These are phyloP conservation scores for Boletus edulis DNA, from an alignment of 768 basidiomycete genomes.

Conservation along the genomic window DNA sequence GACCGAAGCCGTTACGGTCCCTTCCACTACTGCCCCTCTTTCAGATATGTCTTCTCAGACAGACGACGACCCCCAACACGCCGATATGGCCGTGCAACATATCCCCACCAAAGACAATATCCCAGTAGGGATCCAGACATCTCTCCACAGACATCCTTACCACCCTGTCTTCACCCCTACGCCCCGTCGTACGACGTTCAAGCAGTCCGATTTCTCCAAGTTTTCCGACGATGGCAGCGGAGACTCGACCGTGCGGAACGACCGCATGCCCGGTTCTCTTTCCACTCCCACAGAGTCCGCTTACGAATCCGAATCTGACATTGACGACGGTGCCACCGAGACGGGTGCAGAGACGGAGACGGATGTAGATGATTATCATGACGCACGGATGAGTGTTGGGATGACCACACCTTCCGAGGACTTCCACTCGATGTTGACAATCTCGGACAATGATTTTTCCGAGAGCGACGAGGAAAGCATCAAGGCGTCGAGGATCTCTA, in stretches of 20 bases:
- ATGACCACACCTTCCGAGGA: conserved; percentile 69
- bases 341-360: conserved; percentile 69
- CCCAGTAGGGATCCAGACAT: conserved; percentile 39
- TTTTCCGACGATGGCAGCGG: conserved; percentile 39
- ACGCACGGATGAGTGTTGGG: conserved; percentile 64
- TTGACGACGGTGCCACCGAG: conserved; percentile 48
- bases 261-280: conserved; percentile 22
- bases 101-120: conserved; percentile 28
- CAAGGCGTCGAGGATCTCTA: conserved; percentile 55
- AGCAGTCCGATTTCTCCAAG: conserved; percentile 42
- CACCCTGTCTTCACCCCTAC: conserved; percentile 22
- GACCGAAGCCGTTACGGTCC: conserved; percentile 27
- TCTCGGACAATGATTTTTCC: conserved; percentile 65
- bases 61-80: conserved; percentile 34
- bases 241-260: conserved; percentile 32
- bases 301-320: conserved; percentile 44
- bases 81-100: conserved; percentile 52
- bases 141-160: conserved; percentile 24
- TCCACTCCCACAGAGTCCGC: conserved; percentile 27
- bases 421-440: conserved; percentile 74
- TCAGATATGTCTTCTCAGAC: conserved; percentile 48
- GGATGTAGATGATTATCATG: conserved; percentile 71
- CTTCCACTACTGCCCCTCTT: conserved; percentile 11
- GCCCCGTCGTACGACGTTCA: conserved; percentile 44
- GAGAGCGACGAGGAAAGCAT: conserved; percentile 69